Percentiles rank a stretch among this genome's conserved stretches.
phyloP scores from a whole-genome alignment of 106 monocot species.

The Acanthochlamys bracteata region DNA sequence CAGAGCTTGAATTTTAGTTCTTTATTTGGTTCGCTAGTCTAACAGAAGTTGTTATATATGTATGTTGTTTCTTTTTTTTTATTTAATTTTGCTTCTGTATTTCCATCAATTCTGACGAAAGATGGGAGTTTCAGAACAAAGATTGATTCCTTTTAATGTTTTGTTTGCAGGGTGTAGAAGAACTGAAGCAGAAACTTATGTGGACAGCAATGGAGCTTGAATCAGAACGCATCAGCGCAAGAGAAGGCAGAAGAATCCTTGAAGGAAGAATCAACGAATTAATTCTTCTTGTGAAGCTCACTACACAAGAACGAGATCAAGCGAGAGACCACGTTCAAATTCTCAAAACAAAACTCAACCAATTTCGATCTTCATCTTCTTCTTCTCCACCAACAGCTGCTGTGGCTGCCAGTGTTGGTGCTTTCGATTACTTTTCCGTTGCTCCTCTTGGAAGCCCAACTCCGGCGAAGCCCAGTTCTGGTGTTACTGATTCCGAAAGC shows the following conservation, averaged over 20 bases:
- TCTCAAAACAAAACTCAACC: background rate
- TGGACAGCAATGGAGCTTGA: constrained; percentile 7
- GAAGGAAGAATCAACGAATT: constrained; percentile 4
- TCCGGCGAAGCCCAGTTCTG: background rate
- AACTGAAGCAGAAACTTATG: constrained; percentile 5
- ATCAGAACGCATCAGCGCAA: background rate
- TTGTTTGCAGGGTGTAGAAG: constrained; percentile 2
- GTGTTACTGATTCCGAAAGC: constrained; percentile 12
- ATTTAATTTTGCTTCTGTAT: background rate
- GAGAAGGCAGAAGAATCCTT: background rate
- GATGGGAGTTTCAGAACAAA: too few species aligned
- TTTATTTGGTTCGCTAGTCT: too few species aligned
- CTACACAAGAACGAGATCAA: constrained; percentile 9
- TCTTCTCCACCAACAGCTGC: too few species aligned
- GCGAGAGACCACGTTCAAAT: constrained; percentile 10
- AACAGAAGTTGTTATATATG: too few species aligned
- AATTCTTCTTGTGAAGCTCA: constrained; percentile 8
- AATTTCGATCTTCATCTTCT: too few species aligned
- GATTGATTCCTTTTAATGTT: background rate
- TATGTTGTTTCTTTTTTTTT: background rate
- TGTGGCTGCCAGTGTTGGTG: too few species aligned
- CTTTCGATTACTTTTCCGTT: too few species aligned
- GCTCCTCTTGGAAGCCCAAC: background rate
- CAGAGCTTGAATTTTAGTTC: too few species aligned
- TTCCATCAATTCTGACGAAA: too few species aligned